These are phyloP conservation scores for Blastocystis sp. DNA, from an alignment of 352 stramenopile genomes.

Conservation along the genomic window DNA sequence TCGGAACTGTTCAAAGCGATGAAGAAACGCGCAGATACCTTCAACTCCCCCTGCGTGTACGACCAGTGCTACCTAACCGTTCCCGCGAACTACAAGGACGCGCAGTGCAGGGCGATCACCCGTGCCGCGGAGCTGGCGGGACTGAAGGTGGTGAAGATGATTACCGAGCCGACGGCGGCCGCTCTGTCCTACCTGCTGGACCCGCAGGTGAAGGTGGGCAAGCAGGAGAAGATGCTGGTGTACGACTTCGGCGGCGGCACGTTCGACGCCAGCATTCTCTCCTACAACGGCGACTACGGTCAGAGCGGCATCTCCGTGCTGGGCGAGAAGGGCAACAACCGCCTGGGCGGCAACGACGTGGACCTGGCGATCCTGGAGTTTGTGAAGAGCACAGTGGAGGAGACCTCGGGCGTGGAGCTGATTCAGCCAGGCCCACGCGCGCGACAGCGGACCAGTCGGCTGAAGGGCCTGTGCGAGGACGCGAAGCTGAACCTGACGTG, in stretches of 20 bases:
- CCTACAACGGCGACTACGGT: background rate
- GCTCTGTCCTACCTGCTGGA: slow-evolving; percentile 7
- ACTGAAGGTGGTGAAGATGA: slow-evolving; percentile 39
- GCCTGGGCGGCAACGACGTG: slow-evolving; percentile 73
- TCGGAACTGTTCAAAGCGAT: slow-evolving; percentile 48
- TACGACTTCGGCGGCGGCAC: slow-evolving; percentile 60
- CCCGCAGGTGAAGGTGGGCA: background rate
- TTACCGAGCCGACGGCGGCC: slow-evolving; percentile 35
- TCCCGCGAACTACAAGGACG: slow-evolving; percentile 16
- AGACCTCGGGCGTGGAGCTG: slow-evolving; percentile 89
- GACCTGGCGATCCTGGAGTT: slow-evolving; percentile 85
- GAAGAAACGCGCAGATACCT: slow-evolving; percentile 34
- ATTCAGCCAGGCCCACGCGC: background rate
- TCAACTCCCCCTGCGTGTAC: background rate
- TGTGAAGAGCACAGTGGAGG: slow-evolving; percentile 88
- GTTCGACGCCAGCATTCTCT: slow-evolving; percentile 26
- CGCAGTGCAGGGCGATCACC: slow-evolving; percentile 49
- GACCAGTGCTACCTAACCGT: slow-evolving; percentile 41
- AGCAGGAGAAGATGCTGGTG: slow-evolving; percentile 20
- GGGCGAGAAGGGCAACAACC: slow-evolving; percentile 71
- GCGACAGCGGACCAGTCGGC: background rate
- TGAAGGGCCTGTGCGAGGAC: slow-evolving; percentile 9
- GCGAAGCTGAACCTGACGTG: slow-evolving; percentile 1
- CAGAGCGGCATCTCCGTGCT: background rate
- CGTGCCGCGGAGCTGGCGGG: background rate